Conservation (phyloP, 148 eudicot genomes). For the Heliamphora exappendiculata region DNA sequence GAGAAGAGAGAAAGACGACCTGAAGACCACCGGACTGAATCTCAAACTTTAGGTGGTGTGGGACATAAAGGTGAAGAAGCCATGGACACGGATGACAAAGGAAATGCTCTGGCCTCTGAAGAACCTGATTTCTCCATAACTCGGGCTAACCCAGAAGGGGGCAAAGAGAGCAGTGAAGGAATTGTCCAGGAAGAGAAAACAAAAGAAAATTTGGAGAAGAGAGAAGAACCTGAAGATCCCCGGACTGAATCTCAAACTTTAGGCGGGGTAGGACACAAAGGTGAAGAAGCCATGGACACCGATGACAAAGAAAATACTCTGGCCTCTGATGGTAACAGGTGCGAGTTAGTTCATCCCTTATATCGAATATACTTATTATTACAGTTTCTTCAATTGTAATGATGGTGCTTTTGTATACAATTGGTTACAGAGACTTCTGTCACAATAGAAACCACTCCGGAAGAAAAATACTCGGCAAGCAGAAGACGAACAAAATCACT, state of each 20-base stretch:
- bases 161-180: slow-evolving; percentile 7
- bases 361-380: neutral
- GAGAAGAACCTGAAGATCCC: slow-evolving; percentile 2
- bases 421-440: slow-evolving; percentile 28
- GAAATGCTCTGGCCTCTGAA: slow-evolving; percentile 44
- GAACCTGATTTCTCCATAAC: no score
- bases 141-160: no score
- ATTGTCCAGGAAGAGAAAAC: slow-evolving; percentile 7
- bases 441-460: slow-evolving; percentile 19
- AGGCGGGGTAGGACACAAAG: slow-evolving; percentile 9
- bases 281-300: slow-evolving; percentile 18
- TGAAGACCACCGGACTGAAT: slow-evolving; percentile 10
- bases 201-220: slow-evolving; percentile 4
- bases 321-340: slow-evolving; percentile 51
- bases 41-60: slow-evolving; percentile 16
- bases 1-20: slow-evolving; percentile 9
- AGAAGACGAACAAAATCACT: slow-evolving; percentile 15
- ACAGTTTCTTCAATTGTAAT: neutral
- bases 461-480: slow-evolving; percentile 26
- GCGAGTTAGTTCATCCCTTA: neutral
- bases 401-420: neutral
- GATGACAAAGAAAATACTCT: slow-evolving; percentile 63
- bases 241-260: slow-evolving; percentile 15
- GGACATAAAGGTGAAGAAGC: slow-evolving; percentile 12
- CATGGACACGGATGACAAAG: slow-evolving; percentile 45